These are phyloP conservation scores for Yamadazyma taylorii DNA, from an alignment of 1,139 yeast species.

Conservation along the genomic window DNA sequence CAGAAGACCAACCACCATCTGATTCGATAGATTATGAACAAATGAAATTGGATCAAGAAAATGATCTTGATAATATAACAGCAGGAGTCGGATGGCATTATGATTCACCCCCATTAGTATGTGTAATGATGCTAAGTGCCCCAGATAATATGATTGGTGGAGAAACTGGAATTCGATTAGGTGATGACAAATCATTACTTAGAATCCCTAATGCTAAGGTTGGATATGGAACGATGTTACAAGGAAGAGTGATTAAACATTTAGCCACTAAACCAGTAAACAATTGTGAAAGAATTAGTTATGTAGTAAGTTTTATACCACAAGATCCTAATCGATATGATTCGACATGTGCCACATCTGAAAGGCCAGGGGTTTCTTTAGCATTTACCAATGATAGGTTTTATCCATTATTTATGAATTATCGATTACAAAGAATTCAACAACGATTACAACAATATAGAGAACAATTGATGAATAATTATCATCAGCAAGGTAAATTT, in stretches of 20 bases:
- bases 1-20: conserved; percentile 11
- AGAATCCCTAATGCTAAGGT: conserved; percentile 15
- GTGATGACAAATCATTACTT: conserved; percentile 18
- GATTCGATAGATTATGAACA: conserved; percentile 10
- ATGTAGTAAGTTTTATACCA: conserved; percentile 47
- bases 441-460: conserved; percentile 30
- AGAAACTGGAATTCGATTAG: conserved; percentile 31
- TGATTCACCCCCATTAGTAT: conserved; percentile 33
- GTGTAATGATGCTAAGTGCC: conserved; percentile 35
- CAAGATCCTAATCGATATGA: conserved; percentile 36
- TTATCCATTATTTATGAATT: conserved; percentile 44
- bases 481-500: conserved; percentile 27
- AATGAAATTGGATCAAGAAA: conserved; percentile 13
- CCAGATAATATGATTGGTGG: conserved; percentile 35
- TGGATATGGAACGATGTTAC: conserved; percentile 45
- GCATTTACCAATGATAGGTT: conserved; percentile 38
- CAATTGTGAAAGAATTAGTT: conserved; percentile 30
- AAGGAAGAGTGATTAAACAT: conserved; percentile 34
- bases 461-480: conserved; percentile 18
- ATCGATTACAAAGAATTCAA: conserved; percentile 35
- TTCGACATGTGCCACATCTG: conserved; percentile 39
- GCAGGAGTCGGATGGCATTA: conserved; percentile 27
- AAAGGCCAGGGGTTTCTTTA: conserved; percentile 37
- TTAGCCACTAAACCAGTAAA: conserved; percentile 29
- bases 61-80: conserved; percentile 10